Conservation (phyloP, 306 rosid species). For the Castanopsis chinensis region DNA sequence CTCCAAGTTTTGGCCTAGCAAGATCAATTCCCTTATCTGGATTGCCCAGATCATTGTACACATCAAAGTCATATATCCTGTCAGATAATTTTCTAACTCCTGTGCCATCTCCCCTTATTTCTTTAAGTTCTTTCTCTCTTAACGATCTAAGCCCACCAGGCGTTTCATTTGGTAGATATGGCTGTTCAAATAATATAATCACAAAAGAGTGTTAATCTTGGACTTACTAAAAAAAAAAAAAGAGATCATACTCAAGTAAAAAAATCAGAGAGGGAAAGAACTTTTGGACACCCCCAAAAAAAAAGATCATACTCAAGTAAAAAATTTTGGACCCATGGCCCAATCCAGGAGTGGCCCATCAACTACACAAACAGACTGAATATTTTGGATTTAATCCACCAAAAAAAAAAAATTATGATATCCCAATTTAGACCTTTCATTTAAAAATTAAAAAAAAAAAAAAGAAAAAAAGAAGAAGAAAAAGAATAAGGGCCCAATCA, state of each 20-base stretch:
- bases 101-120: constrained; percentile 65
- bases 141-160: constrained; percentile 69
- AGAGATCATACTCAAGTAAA: background rate
- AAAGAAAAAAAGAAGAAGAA: no score
- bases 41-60: constrained; percentile 88
- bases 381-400: background rate
- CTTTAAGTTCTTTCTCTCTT: constrained; percentile 69
- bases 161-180: constrained; percentile 82
- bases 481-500: no score
- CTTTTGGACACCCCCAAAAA: no score
- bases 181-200: constrained; percentile 45
- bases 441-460: no score
- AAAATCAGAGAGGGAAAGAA: background rate
- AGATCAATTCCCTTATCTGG: constrained; percentile 76
- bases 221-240: no score
- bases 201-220: background rate
- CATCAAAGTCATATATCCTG: constrained; percentile 67
- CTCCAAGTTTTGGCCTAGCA: constrained; percentile 75
- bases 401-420: background rate
- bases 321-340: constrained; percentile 10
- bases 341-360: background rate
- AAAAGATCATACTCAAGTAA: background rate
- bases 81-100: constrained; percentile 74
- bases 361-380: background rate
- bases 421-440: no score